Conservation (phyloP, 192 early-diverging fungal species). For the Spinellus fusiger region DNA sequence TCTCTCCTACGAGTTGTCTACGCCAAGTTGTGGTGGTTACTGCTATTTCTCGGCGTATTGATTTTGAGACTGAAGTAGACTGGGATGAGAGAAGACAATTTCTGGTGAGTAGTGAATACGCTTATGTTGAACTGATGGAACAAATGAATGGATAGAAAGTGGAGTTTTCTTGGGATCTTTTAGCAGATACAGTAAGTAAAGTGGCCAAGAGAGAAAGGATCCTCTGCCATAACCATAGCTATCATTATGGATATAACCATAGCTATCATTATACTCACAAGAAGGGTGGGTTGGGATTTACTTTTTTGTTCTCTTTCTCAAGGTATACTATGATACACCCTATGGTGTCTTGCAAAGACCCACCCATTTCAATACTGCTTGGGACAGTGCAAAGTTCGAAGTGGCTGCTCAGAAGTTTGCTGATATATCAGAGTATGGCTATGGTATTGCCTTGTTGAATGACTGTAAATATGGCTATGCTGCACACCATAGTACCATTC, state of each 20-base stretch:
- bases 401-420: conserved; percentile 97
- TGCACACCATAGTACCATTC: conserved; percentile 72
- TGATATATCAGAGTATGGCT: conserved; percentile 93
- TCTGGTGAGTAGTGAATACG: conserved; percentile 40
- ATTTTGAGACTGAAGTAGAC: conserved; percentile 84
- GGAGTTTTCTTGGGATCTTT: conserved; percentile 80
- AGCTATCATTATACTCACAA: background rate
- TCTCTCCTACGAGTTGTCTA: conserved; percentile 64
- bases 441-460: conserved; percentile 90
- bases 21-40: conserved; percentile 72
- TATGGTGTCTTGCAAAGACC: conserved; percentile 88
- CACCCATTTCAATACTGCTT: conserved; percentile 92
- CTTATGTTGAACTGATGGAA: background rate
- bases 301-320: background rate
- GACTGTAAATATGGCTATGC: conserved; percentile 97
- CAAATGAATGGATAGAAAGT: conserved; percentile 61
- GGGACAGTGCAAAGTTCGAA: conserved; percentile 92
- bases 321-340: conserved; percentile 89
- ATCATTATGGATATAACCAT: background rate
- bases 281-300: background rate
- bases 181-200: conserved; percentile 52
- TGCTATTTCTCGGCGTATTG: conserved; percentile 65
- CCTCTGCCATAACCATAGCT: too few relatives aligned
- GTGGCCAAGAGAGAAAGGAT: background rate
- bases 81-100: conserved; percentile 91